Percentiles rank a stretch among this genome's conserved stretches.
phyloP scores from a whole-genome alignment of 352 stramenopile genomes.

The Phytophthora sp. region DNA sequence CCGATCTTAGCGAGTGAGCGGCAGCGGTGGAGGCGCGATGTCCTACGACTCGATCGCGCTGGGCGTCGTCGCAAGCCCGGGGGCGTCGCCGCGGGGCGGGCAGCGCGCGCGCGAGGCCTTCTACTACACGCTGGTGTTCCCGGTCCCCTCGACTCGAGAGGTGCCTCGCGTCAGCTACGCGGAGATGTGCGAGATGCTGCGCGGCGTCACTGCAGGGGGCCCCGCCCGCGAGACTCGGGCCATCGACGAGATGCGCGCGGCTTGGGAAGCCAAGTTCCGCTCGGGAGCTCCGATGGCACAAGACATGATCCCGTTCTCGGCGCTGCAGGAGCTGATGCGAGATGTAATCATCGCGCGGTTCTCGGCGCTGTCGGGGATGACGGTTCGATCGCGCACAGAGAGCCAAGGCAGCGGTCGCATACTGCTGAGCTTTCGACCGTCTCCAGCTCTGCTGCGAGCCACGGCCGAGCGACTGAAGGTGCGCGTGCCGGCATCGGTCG shows the following conservation, averaged over 20 bases:
- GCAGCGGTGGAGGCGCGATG: conserved; percentile 12
- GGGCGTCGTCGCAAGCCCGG: conserved; percentile 37
- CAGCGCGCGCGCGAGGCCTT: conserved; percentile 43
- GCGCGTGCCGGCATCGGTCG: conserved; percentile 48
- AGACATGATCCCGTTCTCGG: conserved; percentile 58
- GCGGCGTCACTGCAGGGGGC: conserved; percentile 53
- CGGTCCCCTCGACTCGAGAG: conserved; percentile 6
- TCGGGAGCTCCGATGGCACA: conserved; percentile 40
- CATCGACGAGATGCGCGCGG: conserved; percentile 52
- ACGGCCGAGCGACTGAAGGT: conserved; percentile 54
- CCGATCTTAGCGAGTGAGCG: not conserved
- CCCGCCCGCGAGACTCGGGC: conserved; percentile 45
- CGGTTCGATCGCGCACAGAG: conserved; percentile 8
- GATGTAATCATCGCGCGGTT: conserved; percentile 75
- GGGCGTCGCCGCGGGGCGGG: conserved; percentile 46
- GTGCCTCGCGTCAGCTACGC: conserved; percentile 52
- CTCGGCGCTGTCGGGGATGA: conserved; percentile 49
- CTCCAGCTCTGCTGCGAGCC: conserved; percentile 42
- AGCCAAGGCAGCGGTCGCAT: conserved; percentile 20
- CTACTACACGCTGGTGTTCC: conserved; percentile 82
- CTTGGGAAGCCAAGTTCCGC: conserved; percentile 79
- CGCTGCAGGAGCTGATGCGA: conserved; percentile 72
- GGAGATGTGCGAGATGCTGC: conserved; percentile 55
- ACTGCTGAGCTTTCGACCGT: conserved; percentile 62
- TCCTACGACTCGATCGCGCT: conserved; percentile 57